These are phyloP conservation scores for Debaryomyces prosopidis DNA, from an alignment of 805 yeast species.

Conservation along the genomic window DNA sequence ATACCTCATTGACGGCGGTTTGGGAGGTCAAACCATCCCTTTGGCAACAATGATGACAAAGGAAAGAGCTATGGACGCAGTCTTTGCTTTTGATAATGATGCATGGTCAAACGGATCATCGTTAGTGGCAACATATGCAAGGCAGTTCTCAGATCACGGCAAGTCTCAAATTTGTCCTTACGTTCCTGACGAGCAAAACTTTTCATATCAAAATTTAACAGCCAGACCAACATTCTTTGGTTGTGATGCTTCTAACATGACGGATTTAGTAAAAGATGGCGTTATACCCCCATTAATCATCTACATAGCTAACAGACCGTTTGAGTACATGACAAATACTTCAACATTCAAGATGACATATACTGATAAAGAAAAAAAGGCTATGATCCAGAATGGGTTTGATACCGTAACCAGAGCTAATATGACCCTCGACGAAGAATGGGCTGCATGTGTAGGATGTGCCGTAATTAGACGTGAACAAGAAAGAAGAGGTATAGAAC, in stretches of 20 bases:
- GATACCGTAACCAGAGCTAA: slow-evolving; percentile 33
- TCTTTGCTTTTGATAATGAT: slow-evolving; percentile 38
- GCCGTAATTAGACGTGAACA: slow-evolving; percentile 41
- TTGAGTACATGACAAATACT: slow-evolving; percentile 31
- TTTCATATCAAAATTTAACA: slow-evolving; percentile 32
- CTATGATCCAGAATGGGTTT: slow-evolving; percentile 37
- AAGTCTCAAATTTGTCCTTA: slow-evolving; percentile 33
- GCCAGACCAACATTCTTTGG: slow-evolving; percentile 45
- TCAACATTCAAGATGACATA: slow-evolving; percentile 34
- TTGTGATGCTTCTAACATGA: slow-evolving; percentile 37
- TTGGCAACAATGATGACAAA: slow-evolving; percentile 32
- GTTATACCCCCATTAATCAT: slow-evolving; percentile 39
- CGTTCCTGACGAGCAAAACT: slow-evolving; percentile 36
- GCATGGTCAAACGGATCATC: slow-evolving; percentile 38
- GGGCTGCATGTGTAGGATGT: slow-evolving; percentile 42
- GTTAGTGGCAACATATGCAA: slow-evolving; percentile 30
- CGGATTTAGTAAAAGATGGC: slow-evolving; percentile 35
- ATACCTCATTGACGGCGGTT: slow-evolving; percentile 41
- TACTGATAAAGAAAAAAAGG: slow-evolving; percentile 35
- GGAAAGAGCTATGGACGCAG: slow-evolving; percentile 36
- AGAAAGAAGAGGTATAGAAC: slow-evolving; percentile 38
- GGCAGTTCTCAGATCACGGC: slow-evolving; percentile 36
- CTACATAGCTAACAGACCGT: slow-evolving; percentile 41
- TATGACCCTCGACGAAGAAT: slow-evolving; percentile 35
- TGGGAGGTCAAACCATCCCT: slow-evolving; percentile 38